Evolutionary conservation across 305 asterid species (phyloP), one percentile per base, ranked within the genome.

Genomic region (Rubia peregrina): DNA sequence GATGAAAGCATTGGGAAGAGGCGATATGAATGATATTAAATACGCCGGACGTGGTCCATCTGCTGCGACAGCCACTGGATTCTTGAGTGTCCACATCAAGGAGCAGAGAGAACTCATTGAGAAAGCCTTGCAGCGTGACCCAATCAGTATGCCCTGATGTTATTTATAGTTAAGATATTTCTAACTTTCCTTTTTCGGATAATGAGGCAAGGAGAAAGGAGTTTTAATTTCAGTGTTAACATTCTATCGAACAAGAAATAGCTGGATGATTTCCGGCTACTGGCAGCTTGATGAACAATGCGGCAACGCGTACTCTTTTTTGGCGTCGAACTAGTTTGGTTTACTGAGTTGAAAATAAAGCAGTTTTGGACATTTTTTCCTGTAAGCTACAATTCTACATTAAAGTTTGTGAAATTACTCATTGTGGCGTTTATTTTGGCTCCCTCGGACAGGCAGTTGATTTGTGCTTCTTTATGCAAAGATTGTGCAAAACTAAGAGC

Each of bases 31-130:
- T 16, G 89, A 90, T 69, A 79, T 93, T 77, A 93, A 93, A 79
- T 90, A 93, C 36, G 80, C 74, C 0, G 98, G 98, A 7, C 97
- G 97, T 14, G 87, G 88, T 67, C 91, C 98, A 38, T 93, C 98
- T 65, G 98, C 98, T 2, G 90, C 98, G 48, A 88, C 98, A 0
- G 98, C 98, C 57, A 93, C 98, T 14, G 97, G 98, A 43, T 93
- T 90, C 76, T 79, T 76, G 74, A 79, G 75, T 75, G 92, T 89
- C 75, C 98, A 90, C 75, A 41, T 48, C 21, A 87, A 90, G 75
- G 96, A 93, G 77, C 98, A 90, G 75, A 78, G 82, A 0, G 95
- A 84, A 36, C 83, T 93, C 2, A 82, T 93, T 61, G 92, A 88
- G 75, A 87, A 83, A 70, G 95, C 97, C 16, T 17, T 85, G 79